Base-by-base conservation (phyloP, 2,329 filamentous ascomycete genomes). In the Emmonsiellopsis sp. region DNA sequence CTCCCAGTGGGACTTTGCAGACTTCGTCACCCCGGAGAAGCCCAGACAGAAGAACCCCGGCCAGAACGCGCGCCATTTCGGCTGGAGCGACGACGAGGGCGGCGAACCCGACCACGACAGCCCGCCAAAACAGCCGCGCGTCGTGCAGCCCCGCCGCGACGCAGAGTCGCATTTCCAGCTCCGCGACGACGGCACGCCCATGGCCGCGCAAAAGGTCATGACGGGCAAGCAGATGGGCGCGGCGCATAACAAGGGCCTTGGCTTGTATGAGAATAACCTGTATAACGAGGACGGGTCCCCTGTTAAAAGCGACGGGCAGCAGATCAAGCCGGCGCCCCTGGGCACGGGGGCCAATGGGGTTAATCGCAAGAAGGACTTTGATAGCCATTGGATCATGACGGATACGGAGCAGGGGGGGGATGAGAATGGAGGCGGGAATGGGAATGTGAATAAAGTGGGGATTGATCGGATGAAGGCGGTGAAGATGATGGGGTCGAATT, bases 21-120 rank as follows among this genome's bases (percentile, higher is more conserved):
- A 95, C 71, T 95, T 95, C 62, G 74, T 76, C 13, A 95, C 91
- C 0, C 92, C 92, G 0, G 80, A 85, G 59, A 95, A 95, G 76
- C 75, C 81, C 47, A 77, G 79, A 4, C 73, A 77, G 45, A 87
- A 85, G 68, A 68, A 79, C 51, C 79, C 84, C 55, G 74, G 78
- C 40, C 82, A 89, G 64, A 84, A 93, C 56, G 79, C 84, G 56
- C 85, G 87, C 53, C 86, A 93, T 67, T 83, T 84, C 66, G 79
- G 77, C 56, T 94, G 88, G 82, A 86, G 85, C 61, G 83, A 85
- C 47, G 85, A 90, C 56, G 80, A 86, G 59, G n/a, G 2, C 17
- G 75, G 61, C 14, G 64, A 66, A 6, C 52, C 55, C 21, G 47
- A 56, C 7, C 60, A 66, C 27, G 65, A 68, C 5, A 70, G 71